Evolutionary conservation across 1,284 basidiomycete species (phyloP).

Genomic region (Irpex lacteus): DNA sequence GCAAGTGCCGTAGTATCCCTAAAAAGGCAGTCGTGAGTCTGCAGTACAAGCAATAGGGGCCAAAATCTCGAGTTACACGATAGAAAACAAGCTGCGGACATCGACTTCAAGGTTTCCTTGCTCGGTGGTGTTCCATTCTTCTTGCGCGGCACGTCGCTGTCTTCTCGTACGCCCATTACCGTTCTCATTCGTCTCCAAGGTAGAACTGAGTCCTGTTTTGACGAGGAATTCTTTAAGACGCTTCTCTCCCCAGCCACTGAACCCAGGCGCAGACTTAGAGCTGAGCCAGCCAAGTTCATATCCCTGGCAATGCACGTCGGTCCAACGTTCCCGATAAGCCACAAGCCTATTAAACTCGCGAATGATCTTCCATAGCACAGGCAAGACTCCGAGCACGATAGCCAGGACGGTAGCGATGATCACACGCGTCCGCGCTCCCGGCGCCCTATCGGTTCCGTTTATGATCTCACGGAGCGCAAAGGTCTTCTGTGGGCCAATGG

Average conservation of each 20-base stretch:
- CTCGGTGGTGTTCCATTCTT: constrained; percentile 37
- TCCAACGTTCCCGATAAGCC: constrained; percentile 56
- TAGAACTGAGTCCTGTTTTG: constrained; percentile 60
- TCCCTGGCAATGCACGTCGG: constrained; percentile 58
- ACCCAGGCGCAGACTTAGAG: constrained; percentile 54
- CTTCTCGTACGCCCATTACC: constrained; percentile 24
- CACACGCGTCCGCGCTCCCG: constrained; percentile 54
- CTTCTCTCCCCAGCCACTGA: constrained; percentile 70
- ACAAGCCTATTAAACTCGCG: constrained; percentile 59
- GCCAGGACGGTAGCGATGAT: constrained; percentile 65
- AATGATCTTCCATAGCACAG: constrained; percentile 64
- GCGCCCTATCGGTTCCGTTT: constrained; percentile 37
- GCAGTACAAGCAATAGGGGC: not conserved
- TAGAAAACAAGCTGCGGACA: constrained; percentile 69
- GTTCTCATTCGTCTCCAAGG: constrained; percentile 35
- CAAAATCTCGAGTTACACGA: constrained; percentile 46
- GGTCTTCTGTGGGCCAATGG: constrained; percentile 27
- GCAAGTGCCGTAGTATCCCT: constrained; percentile 70
- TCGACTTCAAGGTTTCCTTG: constrained; percentile 55
- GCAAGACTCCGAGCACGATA: constrained; percentile 57
- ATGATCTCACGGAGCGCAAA: constrained; percentile 30
- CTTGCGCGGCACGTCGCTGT: constrained; percentile 19
- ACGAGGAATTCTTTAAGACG: constrained; percentile 65
- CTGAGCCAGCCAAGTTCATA: constrained; percentile 76
- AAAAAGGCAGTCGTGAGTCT: constrained; percentile 1